Conservation (phyloP, 164 flowering plant genomes). For the Vitis rupestris region DNA sequence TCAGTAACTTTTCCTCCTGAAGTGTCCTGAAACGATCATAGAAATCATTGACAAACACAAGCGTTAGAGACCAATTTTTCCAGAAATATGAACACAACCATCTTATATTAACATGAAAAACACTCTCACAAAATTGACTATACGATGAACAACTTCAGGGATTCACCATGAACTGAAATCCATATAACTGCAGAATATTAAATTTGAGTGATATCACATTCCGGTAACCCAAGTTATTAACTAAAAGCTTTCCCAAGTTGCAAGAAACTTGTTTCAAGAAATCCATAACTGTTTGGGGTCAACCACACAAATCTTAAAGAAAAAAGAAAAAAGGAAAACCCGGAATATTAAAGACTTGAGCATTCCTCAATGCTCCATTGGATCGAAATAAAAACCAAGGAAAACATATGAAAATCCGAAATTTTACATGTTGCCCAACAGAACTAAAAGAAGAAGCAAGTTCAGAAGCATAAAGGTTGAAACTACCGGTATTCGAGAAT, state of each 20-base stretch:
- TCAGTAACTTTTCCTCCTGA: conserved; percentile 9
- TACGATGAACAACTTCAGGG: too few relatives aligned
- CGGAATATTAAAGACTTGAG: background rate
- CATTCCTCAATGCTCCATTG: background rate
- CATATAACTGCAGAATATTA: too few relatives aligned
- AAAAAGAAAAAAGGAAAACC: background rate
- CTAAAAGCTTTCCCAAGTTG: too few relatives aligned
- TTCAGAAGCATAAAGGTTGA: too few relatives aligned
- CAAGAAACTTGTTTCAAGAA: too few relatives aligned
- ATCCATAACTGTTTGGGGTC: background rate
- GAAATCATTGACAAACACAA: background rate
- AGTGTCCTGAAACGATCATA: conserved; percentile 16
- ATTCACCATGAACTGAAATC: too few relatives aligned
- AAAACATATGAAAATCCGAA: background rate
- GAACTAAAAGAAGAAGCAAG: too few relatives aligned
- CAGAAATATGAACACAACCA: background rate
- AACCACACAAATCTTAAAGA: background rate
- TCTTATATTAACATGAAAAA: background rate
- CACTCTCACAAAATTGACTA: background rate
- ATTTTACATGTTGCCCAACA: background rate
- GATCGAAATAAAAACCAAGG: background rate
- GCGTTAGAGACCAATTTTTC: background rate
- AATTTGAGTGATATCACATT: too few relatives aligned
- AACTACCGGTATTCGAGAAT: too few relatives aligned
- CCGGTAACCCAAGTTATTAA: too few relatives aligned